Evolutionary conservation across 2,329 filamentous ascomycete species (phyloP).

Genomic region (Bertia moriformis): DNA sequence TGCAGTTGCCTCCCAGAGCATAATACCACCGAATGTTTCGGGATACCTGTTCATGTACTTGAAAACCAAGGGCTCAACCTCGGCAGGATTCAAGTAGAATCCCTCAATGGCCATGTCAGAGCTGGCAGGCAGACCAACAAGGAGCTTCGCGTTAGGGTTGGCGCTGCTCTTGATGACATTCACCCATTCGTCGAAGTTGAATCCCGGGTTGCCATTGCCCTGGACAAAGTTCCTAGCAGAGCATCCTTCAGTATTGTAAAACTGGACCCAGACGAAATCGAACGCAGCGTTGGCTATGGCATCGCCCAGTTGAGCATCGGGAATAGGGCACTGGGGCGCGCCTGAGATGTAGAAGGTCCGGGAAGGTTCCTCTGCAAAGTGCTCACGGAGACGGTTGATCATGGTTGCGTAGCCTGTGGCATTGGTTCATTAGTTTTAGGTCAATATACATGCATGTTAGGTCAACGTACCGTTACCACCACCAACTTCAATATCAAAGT

Average conservation of each 20-base stretch:
- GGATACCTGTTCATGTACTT: constrained; percentile 21
- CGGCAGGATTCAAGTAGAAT: constrained; percentile 28
- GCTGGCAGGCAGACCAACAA: constrained; percentile 30
- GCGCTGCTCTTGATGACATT: constrained; percentile 17
- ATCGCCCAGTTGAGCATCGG: constrained; percentile 27
- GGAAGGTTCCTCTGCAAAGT: constrained; percentile 17
- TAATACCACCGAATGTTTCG: constrained; percentile 37
- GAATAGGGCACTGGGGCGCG: constrained; percentile 33
- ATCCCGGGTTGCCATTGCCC: constrained; percentile 13
- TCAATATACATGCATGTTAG: neutral
- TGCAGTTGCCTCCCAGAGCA: constrained; percentile 41
- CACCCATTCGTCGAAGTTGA: constrained; percentile 30
- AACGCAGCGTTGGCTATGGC: constrained; percentile 27
- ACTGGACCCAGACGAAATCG: constrained; percentile 38
- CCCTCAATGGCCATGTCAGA: constrained; percentile 10
- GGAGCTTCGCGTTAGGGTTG: constrained; percentile 29
- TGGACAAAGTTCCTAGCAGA: constrained; percentile 27
- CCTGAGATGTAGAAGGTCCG: constrained; percentile 31
- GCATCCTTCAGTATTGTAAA: constrained; percentile 36
- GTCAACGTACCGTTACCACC: constrained; percentile 12
- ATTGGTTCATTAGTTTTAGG: constrained; percentile 1
- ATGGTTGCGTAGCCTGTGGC: constrained; percentile 26
- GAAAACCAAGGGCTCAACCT: constrained; percentile 27
- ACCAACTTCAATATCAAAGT: constrained; percentile 27
- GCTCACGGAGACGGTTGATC: constrained; percentile 26